phyloP scores from a whole-genome alignment of 1,284 basidiomycete genomes.

The Macrocystidia cucumis region DNA sequence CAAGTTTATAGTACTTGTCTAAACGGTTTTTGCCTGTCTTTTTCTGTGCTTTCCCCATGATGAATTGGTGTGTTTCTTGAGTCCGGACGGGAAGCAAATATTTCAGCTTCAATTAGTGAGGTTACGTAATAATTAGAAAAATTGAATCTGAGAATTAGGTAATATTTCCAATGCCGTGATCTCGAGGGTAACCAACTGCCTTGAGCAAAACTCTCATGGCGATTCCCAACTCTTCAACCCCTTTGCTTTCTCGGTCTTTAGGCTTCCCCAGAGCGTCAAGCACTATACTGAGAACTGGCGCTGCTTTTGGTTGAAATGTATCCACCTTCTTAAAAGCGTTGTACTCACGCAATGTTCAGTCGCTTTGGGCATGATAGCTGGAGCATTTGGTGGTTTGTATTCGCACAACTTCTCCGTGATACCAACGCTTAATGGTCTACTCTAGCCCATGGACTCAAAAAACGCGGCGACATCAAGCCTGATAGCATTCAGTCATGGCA shows the following conservation, averaged over 20 bases:
- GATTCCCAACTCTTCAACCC: slow-evolving; percentile 16
- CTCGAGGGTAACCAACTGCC: slow-evolving; percentile 1
- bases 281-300: slow-evolving; percentile 34
- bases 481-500: slow-evolving; percentile 54
- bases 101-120: too few species aligned
- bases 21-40: slow-evolving; percentile 94
- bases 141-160: slow-evolving; percentile 6
- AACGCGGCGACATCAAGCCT: slow-evolving; percentile 37
- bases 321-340: background rate
- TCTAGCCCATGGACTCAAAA: slow-evolving; percentile 51
- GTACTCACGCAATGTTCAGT: slow-evolving; percentile 32
- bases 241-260: slow-evolving; percentile 16
- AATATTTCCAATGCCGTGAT: too few species aligned
- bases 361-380: slow-evolving; percentile 49
- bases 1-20: slow-evolving; percentile 94
- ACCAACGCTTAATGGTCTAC: too few species aligned
- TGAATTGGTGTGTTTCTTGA: background rate
- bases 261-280: slow-evolving; percentile 12
- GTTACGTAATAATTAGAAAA: slow-evolving; percentile 1
- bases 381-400: slow-evolving; percentile 51
- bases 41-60: slow-evolving; percentile 79
- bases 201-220: slow-evolving; percentile 7
- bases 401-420: background rate
- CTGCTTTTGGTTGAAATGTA: slow-evolving; percentile 18
- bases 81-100: background rate